Base-by-base conservation (phyloP, 1,284 basidiomycete species). In the Laetiporus sulphureus region DNA sequence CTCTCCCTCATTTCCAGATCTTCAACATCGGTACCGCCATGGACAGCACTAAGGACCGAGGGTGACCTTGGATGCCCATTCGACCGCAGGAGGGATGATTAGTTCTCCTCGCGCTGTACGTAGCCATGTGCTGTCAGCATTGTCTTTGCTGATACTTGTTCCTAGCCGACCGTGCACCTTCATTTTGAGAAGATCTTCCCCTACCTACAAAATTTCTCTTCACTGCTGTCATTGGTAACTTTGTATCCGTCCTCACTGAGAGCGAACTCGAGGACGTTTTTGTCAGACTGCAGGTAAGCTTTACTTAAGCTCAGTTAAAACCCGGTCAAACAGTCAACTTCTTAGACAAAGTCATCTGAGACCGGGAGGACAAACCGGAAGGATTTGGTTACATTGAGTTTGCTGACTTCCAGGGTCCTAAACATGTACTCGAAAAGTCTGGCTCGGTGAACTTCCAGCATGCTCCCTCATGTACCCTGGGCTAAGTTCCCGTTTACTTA, bases 371-470 rank as follows among this genome's bases (percentile, higher is more conserved):
- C 42, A 92, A 92, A 62, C 88, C 92, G 24, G 97, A 97, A 65
- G 96, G 96, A 1, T 99, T 97, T 65, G 96, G 95, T 24, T 99
- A 99, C 61, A 83, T 98, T 50, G 95, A 99, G 62, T 99, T 98
- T 58, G 75, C 72, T 29, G 83, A 84, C 40, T 61, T 91, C 44
- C 89, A 93, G 29, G 82, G 79, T 33, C 71, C 98, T 49, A 93
- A 92, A 66, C 79, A 83, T 41, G 95, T 87, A 5, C 66, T 97
- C 23, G 65, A 68, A 29, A 81, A 78, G 62, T 72, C 61, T 27
- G 82, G 81, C 44, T 66, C 68, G 39, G 86, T 89, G 47, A n/a
- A n/a, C n/a, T n/a, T n/a, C n/a, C n/a, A n/a, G n/a, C n/a, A n/a
- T n/a, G n/a, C n/a, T n/a, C n/a, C n/a, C n/a, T n/a, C 56, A 83